A percentile compares a stretch with the other conserved stretches of the same genome.
Conservation (phyloP, 2,329 filamentous ascomycete genomes). For the Fusarium equiseti region DNA sequence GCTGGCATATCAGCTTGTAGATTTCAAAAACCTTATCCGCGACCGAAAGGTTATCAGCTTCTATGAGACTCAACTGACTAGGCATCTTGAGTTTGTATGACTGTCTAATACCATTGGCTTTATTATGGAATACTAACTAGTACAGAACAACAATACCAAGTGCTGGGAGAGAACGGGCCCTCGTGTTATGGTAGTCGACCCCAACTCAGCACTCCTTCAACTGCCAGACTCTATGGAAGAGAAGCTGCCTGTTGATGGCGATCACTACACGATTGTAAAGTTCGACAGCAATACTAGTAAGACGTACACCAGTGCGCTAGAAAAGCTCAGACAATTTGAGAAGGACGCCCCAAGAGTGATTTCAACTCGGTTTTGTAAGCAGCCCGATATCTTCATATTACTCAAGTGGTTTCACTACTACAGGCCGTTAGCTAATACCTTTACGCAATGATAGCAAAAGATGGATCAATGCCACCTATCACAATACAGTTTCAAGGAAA, state of each 20-base stretch:
- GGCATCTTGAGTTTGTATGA: neutral
- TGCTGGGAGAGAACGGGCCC: neutral
- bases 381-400: neutral
- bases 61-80: neutral
- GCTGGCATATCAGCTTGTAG: neutral
- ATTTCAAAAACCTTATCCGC: slow-evolving; percentile 4
- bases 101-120: too few species aligned
- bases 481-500: too few species aligned
- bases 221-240: neutral
- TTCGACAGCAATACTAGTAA: neutral
- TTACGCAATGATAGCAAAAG: too few species aligned
- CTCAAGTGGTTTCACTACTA: too few species aligned
- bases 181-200: neutral
- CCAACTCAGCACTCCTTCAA: neutral
- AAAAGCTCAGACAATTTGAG: neutral
- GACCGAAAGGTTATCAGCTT: slow-evolving; percentile 2
- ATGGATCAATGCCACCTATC: too few species aligned
- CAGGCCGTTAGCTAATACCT: too few species aligned
- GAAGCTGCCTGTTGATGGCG: neutral
- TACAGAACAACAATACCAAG: neutral
- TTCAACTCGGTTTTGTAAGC: neutral
- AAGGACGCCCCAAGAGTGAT: neutral
- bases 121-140: neutral
- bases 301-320: neutral
- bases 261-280: neutral